phyloP scores from a whole-genome alignment of 1,284 basidiomycete genomes.

The Schizophyllum commune region DNA sequence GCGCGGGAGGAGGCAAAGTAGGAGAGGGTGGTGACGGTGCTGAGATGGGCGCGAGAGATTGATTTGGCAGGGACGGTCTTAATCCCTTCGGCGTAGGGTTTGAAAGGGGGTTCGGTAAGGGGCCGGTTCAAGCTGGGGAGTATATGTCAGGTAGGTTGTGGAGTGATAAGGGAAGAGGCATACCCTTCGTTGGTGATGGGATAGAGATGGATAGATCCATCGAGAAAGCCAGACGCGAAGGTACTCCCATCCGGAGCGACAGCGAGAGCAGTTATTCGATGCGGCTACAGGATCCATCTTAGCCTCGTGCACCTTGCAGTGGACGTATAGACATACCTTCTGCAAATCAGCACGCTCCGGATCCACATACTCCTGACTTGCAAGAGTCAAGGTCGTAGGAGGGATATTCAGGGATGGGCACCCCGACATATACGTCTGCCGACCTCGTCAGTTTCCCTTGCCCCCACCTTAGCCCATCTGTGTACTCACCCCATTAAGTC shows the following conservation, averaged over 20 bases:
- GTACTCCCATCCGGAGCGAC: conserved; percentile 49
- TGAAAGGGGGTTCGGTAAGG: conserved; percentile 9
- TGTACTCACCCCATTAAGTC: conserved; percentile 21
- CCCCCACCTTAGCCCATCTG: conserved; percentile 7
- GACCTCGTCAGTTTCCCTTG: too few relatives aligned
- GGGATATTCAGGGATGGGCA: conserved; percentile 19
- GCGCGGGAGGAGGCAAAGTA: conserved; percentile 62
- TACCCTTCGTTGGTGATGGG: conserved; percentile 18
- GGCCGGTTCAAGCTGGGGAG: conserved; percentile 4
- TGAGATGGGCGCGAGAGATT: conserved; percentile 42
- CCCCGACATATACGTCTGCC: conserved; percentile 6
- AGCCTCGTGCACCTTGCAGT: conserved; percentile 4
- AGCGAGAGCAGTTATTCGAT: conserved; percentile 56
- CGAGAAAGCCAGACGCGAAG: conserved; percentile 52
- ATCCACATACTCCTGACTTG: conserved; percentile 39
- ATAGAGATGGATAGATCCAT: conserved; percentile 46
- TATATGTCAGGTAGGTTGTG: neutral
- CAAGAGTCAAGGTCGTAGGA: conserved; percentile 35
- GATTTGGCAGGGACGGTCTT: conserved; percentile 22
- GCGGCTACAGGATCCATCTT: conserved; percentile 27
- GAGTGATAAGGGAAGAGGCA: neutral
- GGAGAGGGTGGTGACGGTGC: conserved; percentile 44
- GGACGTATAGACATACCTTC: conserved; percentile 23
- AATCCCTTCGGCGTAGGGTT: conserved; percentile 8
- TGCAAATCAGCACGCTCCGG: conserved; percentile 31